These are phyloP conservation scores for Trifolium dubium DNA, from an alignment of 306 rosid species.

Conservation along the genomic window DNA sequence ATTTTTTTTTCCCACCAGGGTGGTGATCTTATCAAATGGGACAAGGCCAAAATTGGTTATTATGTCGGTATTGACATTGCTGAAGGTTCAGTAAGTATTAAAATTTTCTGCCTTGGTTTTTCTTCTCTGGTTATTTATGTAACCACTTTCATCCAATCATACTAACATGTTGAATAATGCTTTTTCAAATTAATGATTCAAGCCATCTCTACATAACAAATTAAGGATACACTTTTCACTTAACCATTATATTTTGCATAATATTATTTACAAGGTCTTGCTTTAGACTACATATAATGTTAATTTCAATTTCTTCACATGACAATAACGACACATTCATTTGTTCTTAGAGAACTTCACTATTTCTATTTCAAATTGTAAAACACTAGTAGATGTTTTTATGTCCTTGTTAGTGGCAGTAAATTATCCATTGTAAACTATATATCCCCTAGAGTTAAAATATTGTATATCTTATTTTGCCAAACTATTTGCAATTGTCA, in stretches of 20 bases:
- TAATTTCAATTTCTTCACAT: slow-evolving; percentile 25
- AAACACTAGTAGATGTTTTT: not conserved
- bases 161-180: not conserved
- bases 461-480: slow-evolving; percentile 35
- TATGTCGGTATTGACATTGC: slow-evolving; percentile 98
- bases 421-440: not conserved
- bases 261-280: slow-evolving; percentile 16
- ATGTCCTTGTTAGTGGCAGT: slow-evolving; percentile 5
- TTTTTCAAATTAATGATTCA: not conserved
- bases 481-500: slow-evolving; percentile 34
- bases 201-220: slow-evolving; percentile 4
- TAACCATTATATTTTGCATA: slow-evolving; percentile 5
- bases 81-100: slow-evolving; percentile 83
- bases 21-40: slow-evolving; percentile 99
- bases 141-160: slow-evolving; percentile 9
- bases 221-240: slow-evolving; percentile 18
- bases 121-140: slow-evolving; percentile 9
- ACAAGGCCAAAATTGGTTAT: slow-evolving; percentile 93
- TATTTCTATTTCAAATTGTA: not conserved
- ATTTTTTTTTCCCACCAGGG: slow-evolving; percentile 57
- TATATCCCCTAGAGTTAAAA: slow-evolving; percentile 1
- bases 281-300: not conserved
- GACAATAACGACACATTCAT: slow-evolving; percentile 3
- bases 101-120: slow-evolving; percentile 24
- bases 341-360: slow-evolving; percentile 15